Evolutionary conservation across 2,329 filamentous ascomycete genomes (phyloP).

Genomic region (Massarina eburnea): DNA sequence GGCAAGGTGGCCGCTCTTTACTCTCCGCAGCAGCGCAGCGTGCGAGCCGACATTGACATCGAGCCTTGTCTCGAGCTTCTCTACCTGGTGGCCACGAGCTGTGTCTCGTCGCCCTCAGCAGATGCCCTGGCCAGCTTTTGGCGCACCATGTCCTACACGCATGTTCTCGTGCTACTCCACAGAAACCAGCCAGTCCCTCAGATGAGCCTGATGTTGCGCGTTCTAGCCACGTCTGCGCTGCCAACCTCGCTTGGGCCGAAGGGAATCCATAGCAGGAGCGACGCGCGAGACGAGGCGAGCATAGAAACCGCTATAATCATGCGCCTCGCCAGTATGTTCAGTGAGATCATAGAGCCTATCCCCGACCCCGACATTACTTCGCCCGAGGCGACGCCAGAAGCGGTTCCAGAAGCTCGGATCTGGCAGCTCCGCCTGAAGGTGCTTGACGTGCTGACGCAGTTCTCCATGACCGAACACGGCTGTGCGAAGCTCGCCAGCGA

Average conservation of each 20-base stretch:
- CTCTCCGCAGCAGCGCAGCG: constrained; percentile 44
- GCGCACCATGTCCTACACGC: constrained; percentile 66
- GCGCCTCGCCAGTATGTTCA: constrained; percentile 63
- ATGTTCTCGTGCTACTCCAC: constrained; percentile 67
- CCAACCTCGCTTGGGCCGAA: constrained; percentile 68
- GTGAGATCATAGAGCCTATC: constrained; percentile 52
- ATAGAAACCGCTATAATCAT: constrained; percentile 58
- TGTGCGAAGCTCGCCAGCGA: constrained; percentile 68
- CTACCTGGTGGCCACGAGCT: constrained; percentile 64
- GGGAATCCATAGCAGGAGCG: constrained; percentile 38
- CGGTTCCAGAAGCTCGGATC: constrained; percentile 34
- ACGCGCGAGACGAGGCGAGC: constrained; percentile 40
- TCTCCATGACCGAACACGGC: constrained; percentile 63
- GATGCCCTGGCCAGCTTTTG: constrained; percentile 60
- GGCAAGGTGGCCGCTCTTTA: constrained; percentile 28
- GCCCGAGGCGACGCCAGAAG: constrained; percentile 14
- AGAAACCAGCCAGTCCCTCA: constrained; percentile 66
- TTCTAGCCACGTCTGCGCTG: constrained; percentile 68
- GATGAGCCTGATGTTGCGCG: constrained; percentile 64
- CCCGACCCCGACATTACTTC: constrained; percentile 25
- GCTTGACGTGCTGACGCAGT: constrained; percentile 53
- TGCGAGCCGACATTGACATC: constrained; percentile 64
- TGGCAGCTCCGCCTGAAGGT: constrained; percentile 52
- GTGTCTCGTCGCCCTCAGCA: constrained; percentile 45
- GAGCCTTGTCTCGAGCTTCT: constrained; percentile 66